Evolutionary conservation across 306 rosid genomes (phyloP).

Genomic region (Ochetophila trinervis): DNA sequence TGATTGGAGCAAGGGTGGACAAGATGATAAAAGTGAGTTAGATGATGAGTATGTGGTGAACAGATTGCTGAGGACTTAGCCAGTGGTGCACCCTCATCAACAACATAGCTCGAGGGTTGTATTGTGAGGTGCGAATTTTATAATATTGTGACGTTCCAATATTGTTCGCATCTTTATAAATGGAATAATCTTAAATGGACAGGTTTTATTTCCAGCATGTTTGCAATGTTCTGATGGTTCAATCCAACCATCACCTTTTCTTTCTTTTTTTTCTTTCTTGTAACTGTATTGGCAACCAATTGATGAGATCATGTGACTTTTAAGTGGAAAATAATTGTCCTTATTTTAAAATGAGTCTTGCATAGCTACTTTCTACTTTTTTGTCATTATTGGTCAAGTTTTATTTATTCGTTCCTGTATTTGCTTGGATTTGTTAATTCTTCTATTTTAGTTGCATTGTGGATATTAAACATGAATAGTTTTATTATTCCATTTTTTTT

Average conservation of each 20-base stretch:
- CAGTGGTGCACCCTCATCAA: slow-evolving; percentile 26
- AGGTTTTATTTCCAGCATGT: not conserved
- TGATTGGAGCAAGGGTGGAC: slow-evolving; percentile 42
- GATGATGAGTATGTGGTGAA: slow-evolving; percentile 41
- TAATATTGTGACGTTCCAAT: too few species aligned
- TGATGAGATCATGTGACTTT: not conserved
- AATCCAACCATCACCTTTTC: not conserved
- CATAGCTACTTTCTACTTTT: not conserved
- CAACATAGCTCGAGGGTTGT: slow-evolving; percentile 65
- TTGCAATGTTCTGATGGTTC: not conserved
- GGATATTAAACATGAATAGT: not conserved
- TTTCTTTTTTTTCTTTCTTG: too few species aligned
- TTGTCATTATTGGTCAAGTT: not conserved
- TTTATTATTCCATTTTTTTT: not conserved
- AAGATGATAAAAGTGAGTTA: slow-evolving; percentile 37
- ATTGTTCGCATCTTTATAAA: too few species aligned
- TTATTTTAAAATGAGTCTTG: too few species aligned
- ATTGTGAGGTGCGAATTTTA: slow-evolving; percentile 57
- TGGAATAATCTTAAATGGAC: not conserved
- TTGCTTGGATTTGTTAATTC: not conserved
- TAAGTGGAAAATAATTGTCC: not conserved
- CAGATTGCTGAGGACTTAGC: slow-evolving; percentile 34
- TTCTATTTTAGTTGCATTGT: slow-evolving; percentile 2
- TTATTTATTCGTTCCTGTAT: not conserved
- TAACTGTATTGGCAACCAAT: not conserved